phyloP scores from a whole-genome alignment of 2,329 filamentous ascomycete genomes.

The Arthroderma uncinatum region DNA sequence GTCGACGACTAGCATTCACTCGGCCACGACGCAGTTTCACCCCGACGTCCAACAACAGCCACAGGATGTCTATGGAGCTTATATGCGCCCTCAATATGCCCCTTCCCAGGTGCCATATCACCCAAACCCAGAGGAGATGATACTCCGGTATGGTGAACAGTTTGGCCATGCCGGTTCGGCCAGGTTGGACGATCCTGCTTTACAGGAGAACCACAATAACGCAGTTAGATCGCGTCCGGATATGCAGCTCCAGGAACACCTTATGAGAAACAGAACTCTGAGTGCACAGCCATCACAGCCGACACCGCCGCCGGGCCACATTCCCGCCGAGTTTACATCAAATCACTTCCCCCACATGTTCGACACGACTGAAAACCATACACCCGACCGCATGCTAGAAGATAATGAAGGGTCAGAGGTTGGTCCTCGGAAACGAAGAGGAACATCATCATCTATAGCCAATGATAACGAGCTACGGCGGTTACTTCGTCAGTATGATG shows the following conservation, averaged over 20 bases:
- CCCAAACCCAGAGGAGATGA: constrained; percentile 35
- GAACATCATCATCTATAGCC: constrained; percentile 36
- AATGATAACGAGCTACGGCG: constrained; percentile 41
- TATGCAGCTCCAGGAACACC: constrained; percentile 27
- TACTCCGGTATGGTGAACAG: constrained; percentile 36
- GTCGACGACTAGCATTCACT: constrained; percentile 39
- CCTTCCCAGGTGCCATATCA: constrained; percentile 29
- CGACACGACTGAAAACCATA: constrained; percentile 33
- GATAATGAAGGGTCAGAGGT: constrained; percentile 36
- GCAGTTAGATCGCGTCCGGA: constrained; percentile 27
- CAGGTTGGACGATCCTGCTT: constrained; percentile 27
- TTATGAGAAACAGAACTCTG: constrained; percentile 26
- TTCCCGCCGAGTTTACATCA: constrained; percentile 23
- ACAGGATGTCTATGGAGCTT: constrained; percentile 30
- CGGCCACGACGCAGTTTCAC: constrained; percentile 35
- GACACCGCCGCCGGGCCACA: constrained; percentile 24
- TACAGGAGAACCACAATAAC: constrained; percentile 30
- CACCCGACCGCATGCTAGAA: constrained; percentile 31
- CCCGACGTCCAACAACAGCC: constrained; percentile 30
- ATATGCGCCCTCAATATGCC: constrained; percentile 27
- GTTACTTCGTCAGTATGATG: constrained; percentile 37
- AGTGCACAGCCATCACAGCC: constrained; percentile 21
- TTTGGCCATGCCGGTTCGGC: constrained; percentile 29
- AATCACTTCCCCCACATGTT: constrained; percentile 32
- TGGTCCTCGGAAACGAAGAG: constrained; percentile 36